These are phyloP conservation scores for Pythium folliculosum DNA, from an alignment of 352 stramenopile species.

Conservation along the genomic window DNA sequence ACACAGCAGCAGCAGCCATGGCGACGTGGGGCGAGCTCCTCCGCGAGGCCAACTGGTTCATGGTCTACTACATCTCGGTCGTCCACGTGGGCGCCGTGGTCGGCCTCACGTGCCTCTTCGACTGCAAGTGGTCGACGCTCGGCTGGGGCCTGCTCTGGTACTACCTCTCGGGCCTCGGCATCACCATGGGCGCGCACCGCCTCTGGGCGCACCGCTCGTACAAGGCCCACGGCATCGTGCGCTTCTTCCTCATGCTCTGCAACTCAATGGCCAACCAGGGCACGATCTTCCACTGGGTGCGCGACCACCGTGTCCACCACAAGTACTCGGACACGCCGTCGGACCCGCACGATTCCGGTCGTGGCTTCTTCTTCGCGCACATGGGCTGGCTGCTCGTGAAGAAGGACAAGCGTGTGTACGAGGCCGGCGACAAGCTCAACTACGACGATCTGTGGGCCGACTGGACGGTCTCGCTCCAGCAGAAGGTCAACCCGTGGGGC, in stretches of 20 bases:
- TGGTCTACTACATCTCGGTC: conserved; percentile 97
- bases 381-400: conserved; percentile 99
- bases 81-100: conserved; percentile 92
- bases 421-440: conserved; percentile 93
- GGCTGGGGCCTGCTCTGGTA: conserved; percentile 92
- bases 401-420: conserved; percentile 93
- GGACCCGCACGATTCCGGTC: conserved; percentile 94
- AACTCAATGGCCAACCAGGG: conserved; percentile 98
- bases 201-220: conserved; percentile 97
- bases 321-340: conserved; percentile 97
- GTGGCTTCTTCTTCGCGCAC: conserved; percentile 99
- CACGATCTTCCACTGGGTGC: conserved; percentile 97
- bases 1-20: no score
- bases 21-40: no score
- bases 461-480: conserved; percentile 94
- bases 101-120: conserved; percentile 81
- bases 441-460: conserved; percentile 97
- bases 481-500: conserved; percentile 97
- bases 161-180: conserved; percentile 95
- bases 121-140: conserved; percentile 87
- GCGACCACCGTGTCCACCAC: conserved; percentile 99
- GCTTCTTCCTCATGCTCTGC: conserved; percentile 97
- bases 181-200: conserved; percentile 98
- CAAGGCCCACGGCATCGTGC: conserved; percentile 90
- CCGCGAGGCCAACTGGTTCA: conserved; percentile 95